Base-by-base conservation (phyloP, 2,329 filamentous ascomycete genomes). In the Triangularia setosa region DNA sequence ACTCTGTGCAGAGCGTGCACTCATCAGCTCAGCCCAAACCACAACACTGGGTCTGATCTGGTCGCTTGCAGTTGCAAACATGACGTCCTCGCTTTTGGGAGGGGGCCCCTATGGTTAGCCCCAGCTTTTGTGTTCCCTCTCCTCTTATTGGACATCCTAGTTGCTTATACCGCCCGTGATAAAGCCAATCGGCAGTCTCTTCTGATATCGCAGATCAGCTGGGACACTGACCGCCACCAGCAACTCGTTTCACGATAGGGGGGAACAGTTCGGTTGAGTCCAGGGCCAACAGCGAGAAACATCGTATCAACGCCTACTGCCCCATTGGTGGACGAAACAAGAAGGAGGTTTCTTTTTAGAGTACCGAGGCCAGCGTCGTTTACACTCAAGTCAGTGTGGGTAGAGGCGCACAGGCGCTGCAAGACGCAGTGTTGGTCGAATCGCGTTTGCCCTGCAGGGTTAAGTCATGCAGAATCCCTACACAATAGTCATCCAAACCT, bases 11-110 rank as follows among this genome's bases (percentile, higher is more conserved):
- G 58, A 53, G 21, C 16, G 12, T 61, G 35, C 53, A 55, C 57
- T 62, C 61, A 67, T 62, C 61, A 67, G 56, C 62, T 59, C 63
- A 67, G 65, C 60, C 65, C 59, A 64, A 67, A 63, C 67, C 65
- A 58, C 65, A 53, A 60, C 66, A 53, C 61, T 64, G 68, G 64
- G 67, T 67, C 65, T 65, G 64, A 64, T 65, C 54, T 59, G 57
- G 61, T 23, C 18, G 5, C 60, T 3, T 53, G 40, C 58, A 62
- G 53, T 62, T 52, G 33, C 60, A 58, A 62, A 28, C 58, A 60
- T 60, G 35, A 60, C 25, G 40, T 27, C 58, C 40, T 60, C 40
- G 25, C 40, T 21, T 7, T 48, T n/a, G n/a, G n/a, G 40, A 48
- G 8, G n/a, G n/a, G 8, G 8, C 7, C 18, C 18, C 18, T 48